Evolutionary conservation across 2,329 filamentous ascomycete genomes (phyloP).

Genomic region (Curvularia verruculosa): DNA sequence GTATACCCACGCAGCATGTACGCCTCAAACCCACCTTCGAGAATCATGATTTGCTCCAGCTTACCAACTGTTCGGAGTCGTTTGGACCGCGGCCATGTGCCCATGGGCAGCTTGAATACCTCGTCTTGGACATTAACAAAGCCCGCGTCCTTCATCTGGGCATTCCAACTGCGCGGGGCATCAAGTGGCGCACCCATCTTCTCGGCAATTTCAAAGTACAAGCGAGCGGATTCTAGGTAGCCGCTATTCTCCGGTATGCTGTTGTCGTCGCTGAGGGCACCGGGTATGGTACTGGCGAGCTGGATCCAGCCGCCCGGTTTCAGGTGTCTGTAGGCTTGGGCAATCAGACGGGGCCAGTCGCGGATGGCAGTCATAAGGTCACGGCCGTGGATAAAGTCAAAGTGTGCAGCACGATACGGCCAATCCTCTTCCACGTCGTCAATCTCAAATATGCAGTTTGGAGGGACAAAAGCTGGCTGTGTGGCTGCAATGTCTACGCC

Average conservation of each 20-base stretch:
- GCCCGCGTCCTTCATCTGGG: conserved; percentile 44
- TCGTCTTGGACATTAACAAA: conserved; percentile 53
- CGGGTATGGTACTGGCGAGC: conserved; percentile 32
- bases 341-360: conserved; percentile 39
- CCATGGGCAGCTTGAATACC: conserved; percentile 35
- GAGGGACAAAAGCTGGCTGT: conserved; percentile 48
- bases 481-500: conserved; percentile 49
- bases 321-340: conserved; percentile 36
- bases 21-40: conserved; percentile 32
- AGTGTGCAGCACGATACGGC: conserved; percentile 39
- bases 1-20: conserved; percentile 34
- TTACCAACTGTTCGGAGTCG: conserved; percentile 24
- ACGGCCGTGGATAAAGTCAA: conserved; percentile 42
- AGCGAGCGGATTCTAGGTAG: conserved; percentile 25
- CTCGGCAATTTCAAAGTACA: conserved; percentile 30
- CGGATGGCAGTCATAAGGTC: conserved; percentile 40
- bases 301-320: conserved; percentile 36
- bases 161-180: conserved; percentile 41
- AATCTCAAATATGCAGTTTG: conserved; percentile 49
- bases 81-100: conserved; percentile 37
- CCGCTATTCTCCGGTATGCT: conserved; percentile 28
- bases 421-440: conserved; percentile 50
- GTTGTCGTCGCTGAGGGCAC: conserved; percentile 25
- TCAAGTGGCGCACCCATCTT: conserved; percentile 45
- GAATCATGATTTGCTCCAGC: conserved; percentile 33